A percentile compares a stretch with the other conserved stretches of the same genome.
Conservation (phyloP, 2,329 filamentous ascomycete species). For the Didymella keratinophila region DNA sequence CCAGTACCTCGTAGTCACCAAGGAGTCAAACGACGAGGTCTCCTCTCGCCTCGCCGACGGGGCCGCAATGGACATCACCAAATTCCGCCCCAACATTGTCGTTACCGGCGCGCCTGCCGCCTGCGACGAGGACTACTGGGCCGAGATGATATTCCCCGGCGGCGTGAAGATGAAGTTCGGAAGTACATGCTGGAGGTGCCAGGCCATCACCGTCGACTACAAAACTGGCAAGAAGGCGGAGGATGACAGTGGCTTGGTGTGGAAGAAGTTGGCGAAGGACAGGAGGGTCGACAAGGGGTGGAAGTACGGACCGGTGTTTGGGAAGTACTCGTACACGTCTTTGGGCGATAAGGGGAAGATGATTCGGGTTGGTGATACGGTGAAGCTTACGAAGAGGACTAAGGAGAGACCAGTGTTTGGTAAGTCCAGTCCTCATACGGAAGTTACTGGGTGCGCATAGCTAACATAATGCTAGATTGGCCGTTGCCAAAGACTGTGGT, state of each 20-base stretch:
- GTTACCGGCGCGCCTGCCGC: conserved; percentile 64
- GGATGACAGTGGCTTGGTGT: conserved; percentile 66
- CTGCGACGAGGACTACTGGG: conserved; percentile 79
- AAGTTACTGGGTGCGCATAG: background rate
- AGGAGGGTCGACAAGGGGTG: conserved; percentile 68
- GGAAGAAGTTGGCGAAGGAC: conserved; percentile 75
- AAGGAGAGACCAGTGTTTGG: background rate
- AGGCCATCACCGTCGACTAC: conserved; percentile 76
- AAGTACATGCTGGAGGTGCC: conserved; percentile 71
- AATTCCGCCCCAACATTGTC: conserved; percentile 78
- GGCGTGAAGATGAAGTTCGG: conserved; percentile 37
- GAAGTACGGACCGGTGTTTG: background rate
- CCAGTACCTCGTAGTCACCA: conserved; percentile 30
- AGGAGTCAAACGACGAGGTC: conserved; percentile 28
- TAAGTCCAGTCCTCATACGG: background rate
- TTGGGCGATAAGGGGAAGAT: background rate
- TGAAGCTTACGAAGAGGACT: background rate
- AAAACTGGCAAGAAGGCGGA: conserved; percentile 65
- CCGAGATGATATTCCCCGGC: conserved; percentile 60
- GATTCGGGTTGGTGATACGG: background rate
- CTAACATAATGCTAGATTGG: background rate
- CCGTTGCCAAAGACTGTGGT: background rate
- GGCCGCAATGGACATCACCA: conserved; percentile 67
- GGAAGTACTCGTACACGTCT: background rate
- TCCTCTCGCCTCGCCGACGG: conserved; percentile 56